A percentile compares a stretch with the other conserved stretches of the same genome.
These are phyloP conservation scores for Aspergillus brasiliensis DNA, from an alignment of 2,329 filamentous ascomycete species.

Conservation along the genomic window DNA sequence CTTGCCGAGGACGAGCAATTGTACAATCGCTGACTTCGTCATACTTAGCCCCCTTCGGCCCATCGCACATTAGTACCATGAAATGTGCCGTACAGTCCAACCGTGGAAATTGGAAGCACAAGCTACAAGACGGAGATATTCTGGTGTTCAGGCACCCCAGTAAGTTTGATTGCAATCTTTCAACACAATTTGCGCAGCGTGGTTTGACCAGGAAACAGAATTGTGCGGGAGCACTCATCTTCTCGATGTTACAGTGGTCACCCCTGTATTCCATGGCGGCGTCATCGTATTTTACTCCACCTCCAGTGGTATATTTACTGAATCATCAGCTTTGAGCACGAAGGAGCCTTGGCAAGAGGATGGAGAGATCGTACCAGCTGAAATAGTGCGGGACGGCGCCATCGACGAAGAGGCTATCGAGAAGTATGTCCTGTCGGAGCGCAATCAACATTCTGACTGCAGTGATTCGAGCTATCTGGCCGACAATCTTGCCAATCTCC, in stretches of 20 bases:
- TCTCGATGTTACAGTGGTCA: not conserved
- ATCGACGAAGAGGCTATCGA: not conserved
- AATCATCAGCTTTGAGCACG: not conserved
- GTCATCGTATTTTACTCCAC: not conserved
- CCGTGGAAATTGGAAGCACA: not conserved
- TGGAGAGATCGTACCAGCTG: not conserved
- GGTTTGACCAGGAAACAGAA: not conserved
- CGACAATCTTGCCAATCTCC: not conserved
- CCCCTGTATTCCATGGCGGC: not conserved
- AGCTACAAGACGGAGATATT: not conserved
- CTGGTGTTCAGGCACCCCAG: not conserved
- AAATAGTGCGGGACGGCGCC: not conserved
- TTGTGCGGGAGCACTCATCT: not conserved
- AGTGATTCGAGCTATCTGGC: not conserved
- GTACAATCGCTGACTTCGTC: not conserved
- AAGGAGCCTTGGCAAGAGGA: not conserved
- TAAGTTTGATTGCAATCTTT: not conserved
- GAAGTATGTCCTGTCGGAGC: not conserved
- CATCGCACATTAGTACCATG: not conserved
- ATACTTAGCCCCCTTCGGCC: not conserved
- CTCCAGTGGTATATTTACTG: not conserved
- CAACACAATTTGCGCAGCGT: not conserved
- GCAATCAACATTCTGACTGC: not conserved
- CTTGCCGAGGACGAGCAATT: not conserved
- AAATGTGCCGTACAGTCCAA: not conserved